Evolutionary conservation across 805 yeast genomes (phyloP).

Genomic region (Candida loeiensis): DNA sequence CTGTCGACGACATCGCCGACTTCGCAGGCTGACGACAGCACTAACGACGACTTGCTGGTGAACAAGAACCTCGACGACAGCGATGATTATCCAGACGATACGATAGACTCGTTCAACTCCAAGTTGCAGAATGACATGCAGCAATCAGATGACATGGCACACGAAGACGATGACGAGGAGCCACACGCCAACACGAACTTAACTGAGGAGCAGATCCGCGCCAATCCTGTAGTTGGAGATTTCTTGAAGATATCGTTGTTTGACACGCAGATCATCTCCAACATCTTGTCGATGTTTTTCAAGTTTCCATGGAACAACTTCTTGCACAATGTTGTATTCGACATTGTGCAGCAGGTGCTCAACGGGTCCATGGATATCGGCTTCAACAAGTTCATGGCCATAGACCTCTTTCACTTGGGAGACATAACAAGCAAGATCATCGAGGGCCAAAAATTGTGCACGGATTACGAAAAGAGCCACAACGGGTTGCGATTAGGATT

Average conservation of each 20-base stretch:
- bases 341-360: conserved; percentile 45
- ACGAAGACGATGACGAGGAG: conserved; percentile 33
- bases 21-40: conserved; percentile 9
- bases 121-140: conserved; percentile 17
- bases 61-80: conserved; percentile 8
- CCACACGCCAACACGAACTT: conserved; percentile 44
- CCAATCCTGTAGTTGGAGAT: conserved; percentile 44
- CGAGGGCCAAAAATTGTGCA: conserved; percentile 42
- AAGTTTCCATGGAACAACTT: conserved; percentile 47
- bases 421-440: conserved; percentile 41
- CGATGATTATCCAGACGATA: conserved; percentile 22
- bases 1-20: conserved; percentile 1
- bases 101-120: conserved; percentile 37
- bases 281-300: conserved; percentile 42
- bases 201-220: conserved; percentile 40
- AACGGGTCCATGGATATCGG: conserved; percentile 49
- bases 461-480: conserved; percentile 23
- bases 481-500: conserved; percentile 27
- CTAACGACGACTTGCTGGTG: conserved; percentile 12
- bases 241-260: conserved; percentile 37
- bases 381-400: conserved; percentile 44
- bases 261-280: conserved; percentile 42
- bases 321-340: conserved; percentile 46
- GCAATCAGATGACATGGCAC: conserved; percentile 20
- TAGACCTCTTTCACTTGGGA: conserved; percentile 56